Evolutionary conservation across 2,329 filamentous ascomycete species (phyloP).

Genomic region (Oidium heveae): DNA sequence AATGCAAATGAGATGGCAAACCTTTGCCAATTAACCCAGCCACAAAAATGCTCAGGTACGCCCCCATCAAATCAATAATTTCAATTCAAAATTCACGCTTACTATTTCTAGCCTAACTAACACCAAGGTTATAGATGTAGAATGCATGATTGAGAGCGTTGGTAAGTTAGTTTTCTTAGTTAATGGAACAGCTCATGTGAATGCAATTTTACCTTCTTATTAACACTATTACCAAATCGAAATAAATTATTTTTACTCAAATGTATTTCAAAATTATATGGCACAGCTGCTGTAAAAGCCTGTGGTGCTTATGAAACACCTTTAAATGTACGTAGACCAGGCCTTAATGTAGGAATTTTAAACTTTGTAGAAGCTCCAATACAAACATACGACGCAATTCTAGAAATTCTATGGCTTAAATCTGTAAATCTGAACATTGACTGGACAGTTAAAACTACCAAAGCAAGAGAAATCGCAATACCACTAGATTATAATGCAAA

Average conservation of each 20-base stretch:
- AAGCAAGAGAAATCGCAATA: too few relatives aligned
- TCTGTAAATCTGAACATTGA: background rate
- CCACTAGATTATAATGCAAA: too few relatives aligned
- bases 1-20: too few relatives aligned
- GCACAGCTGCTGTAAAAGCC: background rate
- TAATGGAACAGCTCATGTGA: background rate
- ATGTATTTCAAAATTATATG: background rate
- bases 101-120: background rate
- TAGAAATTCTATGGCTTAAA: background rate
- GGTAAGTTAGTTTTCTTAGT: background rate
- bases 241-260: background rate
- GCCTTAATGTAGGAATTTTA: background rate
- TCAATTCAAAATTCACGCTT: too few relatives aligned
- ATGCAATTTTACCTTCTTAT: background rate
- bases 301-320: background rate
- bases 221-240: background rate
- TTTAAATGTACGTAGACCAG: background rate
- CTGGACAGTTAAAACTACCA: too few relatives aligned
- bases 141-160: background rate
- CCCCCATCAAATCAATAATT: too few relatives aligned
- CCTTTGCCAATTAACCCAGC: too few relatives aligned
- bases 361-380: background rate
- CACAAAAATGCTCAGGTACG: too few relatives aligned
- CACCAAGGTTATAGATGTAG: background rate
- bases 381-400: background rate